Conservation (phyloP, 768 basidiomycete species). For the Leucocoprinus birnbaumii region DNA sequence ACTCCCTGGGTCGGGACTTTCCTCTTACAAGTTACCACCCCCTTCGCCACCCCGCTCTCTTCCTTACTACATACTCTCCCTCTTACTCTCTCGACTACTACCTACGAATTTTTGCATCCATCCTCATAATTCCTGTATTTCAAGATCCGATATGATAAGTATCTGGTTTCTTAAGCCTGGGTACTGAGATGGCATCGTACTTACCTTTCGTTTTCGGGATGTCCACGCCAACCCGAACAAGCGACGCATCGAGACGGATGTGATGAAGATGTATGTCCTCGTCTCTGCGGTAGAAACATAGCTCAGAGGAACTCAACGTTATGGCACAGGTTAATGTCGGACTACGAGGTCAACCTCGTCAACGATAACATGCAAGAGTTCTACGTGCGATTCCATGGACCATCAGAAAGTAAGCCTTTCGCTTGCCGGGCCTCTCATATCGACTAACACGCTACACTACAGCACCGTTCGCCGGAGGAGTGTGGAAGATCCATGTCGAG, state of each 20-base stretch:
- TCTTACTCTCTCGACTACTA: not conserved
- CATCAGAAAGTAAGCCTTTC: conserved; percentile 82
- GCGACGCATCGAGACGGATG: conserved; percentile 97
- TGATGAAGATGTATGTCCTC: conserved; percentile 86
- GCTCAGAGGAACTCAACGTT: not conserved
- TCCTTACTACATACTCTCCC: not conserved
- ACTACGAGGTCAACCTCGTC: conserved; percentile 95
- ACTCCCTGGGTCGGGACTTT: not conserved
- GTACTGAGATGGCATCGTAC: not conserved
- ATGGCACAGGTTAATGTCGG: conserved; percentile 84
- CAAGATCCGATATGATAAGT: conserved; percentile 16
- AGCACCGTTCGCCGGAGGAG: conserved; percentile 97
- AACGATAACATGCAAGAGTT: conserved; percentile 99
- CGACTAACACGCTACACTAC: conserved; percentile 6
- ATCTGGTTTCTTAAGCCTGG: not conserved
- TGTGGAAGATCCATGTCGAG: conserved; percentile 99
- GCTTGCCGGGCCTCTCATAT: conserved; percentile 2
- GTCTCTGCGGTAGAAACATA: not conserved
- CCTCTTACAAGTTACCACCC: not conserved
- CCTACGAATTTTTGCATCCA: not conserved
- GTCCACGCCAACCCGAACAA: conserved; percentile 77
- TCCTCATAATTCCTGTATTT: not conserved
- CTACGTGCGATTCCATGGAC: conserved; percentile 94
- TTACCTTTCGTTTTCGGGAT: conserved; percentile 19
- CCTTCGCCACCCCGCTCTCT: not conserved